These are phyloP conservation scores for Aspergillus glaucus DNA, from an alignment of 2,329 filamentous ascomycete genomes.

Conservation along the genomic window DNA sequence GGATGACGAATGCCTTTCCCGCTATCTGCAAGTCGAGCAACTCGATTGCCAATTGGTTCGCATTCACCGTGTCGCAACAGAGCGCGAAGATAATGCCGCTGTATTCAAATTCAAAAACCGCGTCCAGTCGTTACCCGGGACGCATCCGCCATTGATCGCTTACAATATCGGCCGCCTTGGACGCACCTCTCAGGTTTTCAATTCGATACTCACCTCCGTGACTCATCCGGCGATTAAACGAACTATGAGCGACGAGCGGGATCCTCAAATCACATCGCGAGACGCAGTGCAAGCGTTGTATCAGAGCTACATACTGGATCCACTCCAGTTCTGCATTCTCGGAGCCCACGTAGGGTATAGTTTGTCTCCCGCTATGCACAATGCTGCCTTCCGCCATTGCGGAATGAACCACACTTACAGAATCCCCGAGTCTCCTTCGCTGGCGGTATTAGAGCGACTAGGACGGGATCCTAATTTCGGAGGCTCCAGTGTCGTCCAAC, in stretches of 20 bases:
- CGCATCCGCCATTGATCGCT: conserved; percentile 31
- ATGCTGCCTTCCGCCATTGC: conserved; percentile 34
- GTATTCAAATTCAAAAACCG: conserved; percentile 33
- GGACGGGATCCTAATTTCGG: conserved; percentile 35
- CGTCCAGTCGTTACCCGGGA: conserved; percentile 25
- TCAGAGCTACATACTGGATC: conserved; percentile 37
- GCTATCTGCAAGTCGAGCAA: conserved; percentile 30
- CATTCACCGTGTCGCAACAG: conserved; percentile 28
- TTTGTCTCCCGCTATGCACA: conserved; percentile 40
- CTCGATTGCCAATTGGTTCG: conserved; percentile 36
- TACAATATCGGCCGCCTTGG: conserved; percentile 37
- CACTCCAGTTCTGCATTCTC: conserved; percentile 37
- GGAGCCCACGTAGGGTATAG: conserved; percentile 38
- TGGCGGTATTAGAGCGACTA: conserved; percentile 32
- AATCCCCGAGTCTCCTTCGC: conserved; percentile 31
- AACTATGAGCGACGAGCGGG: conserved; percentile 15
- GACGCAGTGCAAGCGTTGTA: conserved; percentile 35
- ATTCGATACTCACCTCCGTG: conserved; percentile 36
- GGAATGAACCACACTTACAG: conserved; percentile 36
- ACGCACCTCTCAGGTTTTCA: conserved; percentile 41
- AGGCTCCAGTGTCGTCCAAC: conserved; percentile 39
- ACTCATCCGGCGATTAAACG: conserved; percentile 33
- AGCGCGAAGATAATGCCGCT: conserved; percentile 33
- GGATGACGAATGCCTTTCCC: conserved; percentile 25
- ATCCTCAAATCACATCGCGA: conserved; percentile 31